Evolutionary conservation across 163 green algal species (phyloP).

Genomic region (Volvox carteri): DNA sequence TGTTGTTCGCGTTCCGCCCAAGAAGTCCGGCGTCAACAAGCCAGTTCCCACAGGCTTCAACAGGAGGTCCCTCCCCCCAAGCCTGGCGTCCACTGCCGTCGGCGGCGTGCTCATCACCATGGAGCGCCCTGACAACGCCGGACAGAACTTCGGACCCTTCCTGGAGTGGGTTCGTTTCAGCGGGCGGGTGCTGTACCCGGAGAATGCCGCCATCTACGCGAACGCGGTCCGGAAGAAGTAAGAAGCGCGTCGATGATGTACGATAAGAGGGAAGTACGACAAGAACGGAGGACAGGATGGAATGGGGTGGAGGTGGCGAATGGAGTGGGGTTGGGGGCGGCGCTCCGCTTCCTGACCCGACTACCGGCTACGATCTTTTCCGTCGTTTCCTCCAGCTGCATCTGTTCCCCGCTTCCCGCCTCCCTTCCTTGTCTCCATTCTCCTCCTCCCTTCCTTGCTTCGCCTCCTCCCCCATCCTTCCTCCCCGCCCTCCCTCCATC

Average conservation of each 20-base stretch:
- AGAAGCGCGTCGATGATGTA: background rate
- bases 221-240: background rate
- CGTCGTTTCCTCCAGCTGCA: no score
- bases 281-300: background rate
- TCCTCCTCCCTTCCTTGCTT: background rate
- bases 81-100: background rate
- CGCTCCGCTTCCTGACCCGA: no score
- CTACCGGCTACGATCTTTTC: no score
- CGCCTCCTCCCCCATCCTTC: background rate
- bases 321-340: background rate
- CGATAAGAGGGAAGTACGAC: background rate
- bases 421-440: background rate
- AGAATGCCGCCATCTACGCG: background rate
- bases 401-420: background rate
- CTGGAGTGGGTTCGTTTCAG: slow-evolving; percentile 26
- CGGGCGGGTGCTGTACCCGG: slow-evolving; percentile 27
- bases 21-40: slow-evolving; percentile 1
- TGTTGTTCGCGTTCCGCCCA: slow-evolving; percentile 6
- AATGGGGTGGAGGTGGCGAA: background rate
- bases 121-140: background rate
- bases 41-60: background rate
- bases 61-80: background rate
- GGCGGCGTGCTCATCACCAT: slow-evolving; percentile 18
- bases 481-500: background rate
- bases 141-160: slow-evolving; percentile 36